Base-by-base conservation (phyloP, 441 rosid genomes). In the Jatropha podagrica region DNA sequence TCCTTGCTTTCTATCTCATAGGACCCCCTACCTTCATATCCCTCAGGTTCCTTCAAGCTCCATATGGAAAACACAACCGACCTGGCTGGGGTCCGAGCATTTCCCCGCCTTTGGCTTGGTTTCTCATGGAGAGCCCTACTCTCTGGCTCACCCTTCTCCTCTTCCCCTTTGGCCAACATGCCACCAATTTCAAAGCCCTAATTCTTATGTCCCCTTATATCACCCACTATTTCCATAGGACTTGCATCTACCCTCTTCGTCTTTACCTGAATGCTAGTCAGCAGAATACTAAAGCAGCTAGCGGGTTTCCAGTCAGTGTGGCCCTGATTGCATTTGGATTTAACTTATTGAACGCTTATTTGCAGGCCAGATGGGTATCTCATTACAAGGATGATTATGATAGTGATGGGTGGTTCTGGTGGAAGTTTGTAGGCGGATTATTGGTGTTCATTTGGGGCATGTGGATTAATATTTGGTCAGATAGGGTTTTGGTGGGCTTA, bases 51-150 rank as follows among this genome's bases (percentile, higher is more conserved):
- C 86, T 91, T 76, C 93, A 91, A 81, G 94, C 94, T 51, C 94
- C 97, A 5, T 94, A 96, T 74, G 98, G 99, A 41, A 94, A 94
- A 84, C 98, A 94, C 88, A 78, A 79, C 78, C 97, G 97, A 27
- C 77, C 88, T 0, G 97, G 99, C 3, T 96, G 96, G 96, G 99
- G 99, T 3, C 97, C 96, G 55, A 81, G 90, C 67, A 63, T 96
- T 48, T 74, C 91, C 14, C 82, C 97, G 0, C 83, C 97, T 13
- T 52, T 90, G 51, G 97, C 98, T 56, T 96, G 99, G 98, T 90
- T 92, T 81, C 72, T 94, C 74, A 92, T 92, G 97, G 99, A 94
- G 78, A 90, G 91, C 77, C 97, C 98, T 59, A 84, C 94, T 13
- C 78, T 92, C 1, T 90, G 93, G 93, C 88, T 96, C 63, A 80